Evolutionary conservation across 164 flowering plant genomes (phyloP).

Genomic region (Santalum album): DNA sequence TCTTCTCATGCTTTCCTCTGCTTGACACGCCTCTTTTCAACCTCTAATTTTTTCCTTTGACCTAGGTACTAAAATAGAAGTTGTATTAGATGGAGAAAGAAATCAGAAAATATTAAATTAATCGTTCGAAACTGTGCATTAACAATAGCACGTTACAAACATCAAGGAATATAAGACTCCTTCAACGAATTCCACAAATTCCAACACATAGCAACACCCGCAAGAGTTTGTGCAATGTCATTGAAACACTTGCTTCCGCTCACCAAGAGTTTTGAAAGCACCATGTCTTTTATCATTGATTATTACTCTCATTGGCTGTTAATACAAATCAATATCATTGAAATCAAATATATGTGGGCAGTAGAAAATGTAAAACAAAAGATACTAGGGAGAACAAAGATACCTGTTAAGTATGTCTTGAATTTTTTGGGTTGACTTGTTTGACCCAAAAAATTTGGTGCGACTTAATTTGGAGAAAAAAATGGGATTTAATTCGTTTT

Average conservation of each 20-base stretch:
- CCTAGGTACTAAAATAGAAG: conserved; percentile 51
- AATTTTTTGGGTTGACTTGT: too few species aligned
- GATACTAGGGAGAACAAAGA: background rate
- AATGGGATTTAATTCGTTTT: too few species aligned
- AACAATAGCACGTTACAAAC: background rate
- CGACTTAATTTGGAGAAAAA: too few species aligned
- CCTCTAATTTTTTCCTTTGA: conserved; percentile 78
- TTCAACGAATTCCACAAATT: background rate
- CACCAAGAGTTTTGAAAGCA: conserved; percentile 90
- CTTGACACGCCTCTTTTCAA: conserved; percentile 77
- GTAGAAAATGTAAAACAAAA: background rate
- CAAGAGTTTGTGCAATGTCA: conserved; percentile 21
- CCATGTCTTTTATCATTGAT: conserved; percentile 92
- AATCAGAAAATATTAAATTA: too few species aligned
- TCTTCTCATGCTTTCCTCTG: conserved; percentile 89
- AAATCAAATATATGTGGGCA: background rate
- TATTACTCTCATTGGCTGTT: conserved; percentile 87
- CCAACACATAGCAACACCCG: too few species aligned
- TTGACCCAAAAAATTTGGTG: too few species aligned
- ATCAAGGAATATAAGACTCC: conserved; percentile 5
- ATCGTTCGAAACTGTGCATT: too few species aligned
- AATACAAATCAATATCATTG: conserved; percentile 7
- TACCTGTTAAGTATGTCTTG: too few species aligned
- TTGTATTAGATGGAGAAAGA: too few species aligned
- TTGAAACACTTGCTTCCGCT: conserved; percentile 96